Base-by-base conservation (phyloP, 1,284 basidiomycete species). In the Macrocystidia cucumis region DNA sequence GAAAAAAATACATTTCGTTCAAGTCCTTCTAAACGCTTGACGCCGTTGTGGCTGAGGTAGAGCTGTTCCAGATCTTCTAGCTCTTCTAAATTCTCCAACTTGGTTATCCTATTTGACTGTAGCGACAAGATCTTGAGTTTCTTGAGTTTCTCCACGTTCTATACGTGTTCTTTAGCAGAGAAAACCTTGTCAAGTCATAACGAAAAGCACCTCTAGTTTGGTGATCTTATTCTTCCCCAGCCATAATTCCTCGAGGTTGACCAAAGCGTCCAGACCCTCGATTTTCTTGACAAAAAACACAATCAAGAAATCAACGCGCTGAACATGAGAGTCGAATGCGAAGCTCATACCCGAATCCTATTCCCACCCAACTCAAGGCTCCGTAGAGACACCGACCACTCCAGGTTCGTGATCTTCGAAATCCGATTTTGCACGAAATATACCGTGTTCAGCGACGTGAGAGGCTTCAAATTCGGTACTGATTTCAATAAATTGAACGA, bases 351-450 rank as follows among this genome's bases (percentile, higher is more conserved):
- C 46, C 95, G 69, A 37, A 98, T 78, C 49, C 74, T 74, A 56
- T 98, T 98, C 0, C 93, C 92, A 1, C 95, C 95, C 9, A 98
- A 69, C 59, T 98, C 95, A 7, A 98, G 63, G 49, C 88, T 93
- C 33, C 74, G 73, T 39, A 98, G 55, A 2, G 75, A 78, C 0
- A 65, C 62, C 16, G 78, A 78, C 26, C 72, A 59, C 39, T 70
- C 60, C 5, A 92, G 59, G 28, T 81, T 70, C 9, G 72, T 69
- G 30, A 98, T 87, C 39, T 73, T 75, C 4, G 78, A 75, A 48
- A 98, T 95, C 61, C 89, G 88, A 64, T 98, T 98, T 60, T 98
- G 95, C 1, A 98, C 90, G 49, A 98, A 90, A 62, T 91, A 98
- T 14, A 96, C 68, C 0, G 87, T 89, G 34, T 72, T 64, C 20